phyloP scores from a whole-genome alignment of 2,329 filamentous ascomycete genomes.

The Leptographium flavum region DNA sequence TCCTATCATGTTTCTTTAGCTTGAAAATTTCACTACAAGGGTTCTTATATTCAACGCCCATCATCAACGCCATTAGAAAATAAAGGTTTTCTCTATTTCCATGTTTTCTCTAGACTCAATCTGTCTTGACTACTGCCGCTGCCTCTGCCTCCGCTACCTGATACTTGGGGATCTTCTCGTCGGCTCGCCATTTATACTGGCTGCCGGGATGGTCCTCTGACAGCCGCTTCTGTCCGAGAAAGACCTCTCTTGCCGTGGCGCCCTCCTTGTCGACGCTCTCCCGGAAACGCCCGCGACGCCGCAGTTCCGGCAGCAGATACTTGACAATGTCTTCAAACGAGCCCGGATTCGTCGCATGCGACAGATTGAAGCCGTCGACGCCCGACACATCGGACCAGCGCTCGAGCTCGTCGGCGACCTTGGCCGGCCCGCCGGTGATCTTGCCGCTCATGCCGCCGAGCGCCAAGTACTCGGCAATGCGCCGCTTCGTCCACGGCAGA shows the following conservation, averaged over 20 bases:
- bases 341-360: constrained; percentile 30
- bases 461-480: constrained; percentile 11
- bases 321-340: constrained; percentile 51
- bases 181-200: constrained; percentile 1
- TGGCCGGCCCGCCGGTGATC: constrained; percentile 46
- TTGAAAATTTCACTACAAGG: too few species aligned
- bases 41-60: too few species aligned
- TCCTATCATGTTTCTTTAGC: too few species aligned
- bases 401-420: constrained; percentile 55
- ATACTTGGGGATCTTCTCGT: neutral
- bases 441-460: constrained; percentile 11
- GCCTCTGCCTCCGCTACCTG: neutral
- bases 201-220: constrained; percentile 3
- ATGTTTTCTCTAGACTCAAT: too few species aligned
- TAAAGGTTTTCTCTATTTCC: too few species aligned
- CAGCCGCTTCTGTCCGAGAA: constrained; percentile 1
- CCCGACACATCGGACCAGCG: constrained; percentile 54
- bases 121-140: too few species aligned
- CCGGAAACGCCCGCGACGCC: constrained; percentile 27
- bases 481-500: constrained; percentile 9
- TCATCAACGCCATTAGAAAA: too few species aligned
- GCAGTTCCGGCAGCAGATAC: constrained; percentile 47
- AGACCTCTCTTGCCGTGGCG: constrained; percentile 6
- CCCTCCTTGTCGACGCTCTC: neutral
- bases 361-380: constrained; percentile 63